phyloP scores from a whole-genome alignment of 2,329 filamentous ascomycete species.

The Pseudocercospora musae region DNA sequence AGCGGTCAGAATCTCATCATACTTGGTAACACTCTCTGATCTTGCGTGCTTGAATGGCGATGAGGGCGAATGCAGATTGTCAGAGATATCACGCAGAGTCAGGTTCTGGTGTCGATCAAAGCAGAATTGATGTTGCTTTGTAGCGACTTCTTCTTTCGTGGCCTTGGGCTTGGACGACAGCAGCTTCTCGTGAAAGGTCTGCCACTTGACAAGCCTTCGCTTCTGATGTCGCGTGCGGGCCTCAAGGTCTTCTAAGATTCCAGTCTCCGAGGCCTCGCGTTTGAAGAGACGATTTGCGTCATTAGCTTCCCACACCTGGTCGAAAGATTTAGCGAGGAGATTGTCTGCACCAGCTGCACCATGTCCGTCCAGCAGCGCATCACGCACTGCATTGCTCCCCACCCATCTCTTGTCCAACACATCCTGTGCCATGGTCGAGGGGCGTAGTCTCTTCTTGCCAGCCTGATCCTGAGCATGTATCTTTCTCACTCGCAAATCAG shows the following conservation, averaged over 20 bases:
- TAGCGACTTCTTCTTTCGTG: conserved; percentile 9
- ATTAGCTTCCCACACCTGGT: conserved; percentile 68
- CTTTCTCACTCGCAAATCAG: conserved; percentile 54
- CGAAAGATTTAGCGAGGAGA: conserved; percentile 62
- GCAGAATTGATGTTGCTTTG: conserved; percentile 14
- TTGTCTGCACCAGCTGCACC: conserved; percentile 55
- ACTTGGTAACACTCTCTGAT: conserved; percentile 23
- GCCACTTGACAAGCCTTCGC: conserved; percentile 69
- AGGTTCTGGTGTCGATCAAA: conserved; percentile 33
- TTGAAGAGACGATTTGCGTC: conserved; percentile 38
- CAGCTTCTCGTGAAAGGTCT: conserved; percentile 55
- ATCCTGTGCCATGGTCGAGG: conserved; percentile 47
- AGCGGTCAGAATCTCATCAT: conserved; percentile 34
- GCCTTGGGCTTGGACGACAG: conserved; percentile 17
- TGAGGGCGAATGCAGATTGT: conserved; percentile 11
- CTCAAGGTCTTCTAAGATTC: conserved; percentile 69
- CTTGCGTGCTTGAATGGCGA: conserved; percentile 13
- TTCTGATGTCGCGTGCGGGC: conserved; percentile 64
- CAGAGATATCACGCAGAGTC: conserved; percentile 26
- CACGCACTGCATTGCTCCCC: conserved; percentile 71
- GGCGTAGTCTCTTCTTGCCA: conserved; percentile 27
- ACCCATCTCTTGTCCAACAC: conserved; percentile 72
- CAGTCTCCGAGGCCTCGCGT: conserved; percentile 49
- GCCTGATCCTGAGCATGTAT: conserved; percentile 28
- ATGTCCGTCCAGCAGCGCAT: conserved; percentile 67